A percentile compares a stretch with the other conserved stretches of the same genome.
phyloP scores from a whole-genome alignment of 306 rosid genomes.

The Argentina anserina region DNA sequence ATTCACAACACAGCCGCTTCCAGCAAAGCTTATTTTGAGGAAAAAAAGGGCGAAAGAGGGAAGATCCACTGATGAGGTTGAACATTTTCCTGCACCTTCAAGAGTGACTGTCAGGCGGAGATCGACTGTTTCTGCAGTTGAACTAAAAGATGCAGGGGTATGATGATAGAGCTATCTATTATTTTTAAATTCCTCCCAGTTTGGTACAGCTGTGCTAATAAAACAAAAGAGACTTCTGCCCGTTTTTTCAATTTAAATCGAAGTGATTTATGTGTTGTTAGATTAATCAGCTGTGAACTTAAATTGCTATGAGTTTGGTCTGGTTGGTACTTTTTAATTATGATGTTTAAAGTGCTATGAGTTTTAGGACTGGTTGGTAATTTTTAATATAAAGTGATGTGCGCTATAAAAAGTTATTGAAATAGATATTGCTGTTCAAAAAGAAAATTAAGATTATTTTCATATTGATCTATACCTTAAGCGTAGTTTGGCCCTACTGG shows the following conservation, averaged over 20 bases:
- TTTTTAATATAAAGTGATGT: not conserved
- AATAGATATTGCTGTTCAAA: not conserved
- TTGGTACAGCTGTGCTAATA: not conserved
- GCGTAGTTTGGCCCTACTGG: not conserved
- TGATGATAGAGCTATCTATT: constrained; percentile 16
- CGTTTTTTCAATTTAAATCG: too few relatives aligned
- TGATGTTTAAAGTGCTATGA: not conserved
- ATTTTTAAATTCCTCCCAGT: not conserved
- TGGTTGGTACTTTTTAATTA: not conserved
- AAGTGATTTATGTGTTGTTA: not conserved
- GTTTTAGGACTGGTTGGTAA: not conserved
- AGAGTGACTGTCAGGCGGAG: constrained; percentile 77
- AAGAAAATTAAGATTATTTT: not conserved
- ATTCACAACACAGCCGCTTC: constrained; percentile 75
- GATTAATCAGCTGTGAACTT: not conserved
- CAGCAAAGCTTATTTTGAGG: constrained; percentile 79
- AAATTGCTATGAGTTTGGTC: not conserved
- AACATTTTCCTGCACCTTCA: constrained; percentile 79
- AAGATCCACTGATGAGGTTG: constrained; percentile 73
- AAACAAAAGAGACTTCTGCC: not conserved
- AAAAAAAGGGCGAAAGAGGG: constrained; percentile 94
- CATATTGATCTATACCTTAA: not conserved
- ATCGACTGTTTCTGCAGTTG: constrained; percentile 65
- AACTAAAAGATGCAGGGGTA: constrained; percentile 80
- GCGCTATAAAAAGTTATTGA: not conserved